These are phyloP conservation scores for Diutina ranongensis DNA, from an alignment of 1,139 yeast species.

Conservation along the genomic window DNA sequence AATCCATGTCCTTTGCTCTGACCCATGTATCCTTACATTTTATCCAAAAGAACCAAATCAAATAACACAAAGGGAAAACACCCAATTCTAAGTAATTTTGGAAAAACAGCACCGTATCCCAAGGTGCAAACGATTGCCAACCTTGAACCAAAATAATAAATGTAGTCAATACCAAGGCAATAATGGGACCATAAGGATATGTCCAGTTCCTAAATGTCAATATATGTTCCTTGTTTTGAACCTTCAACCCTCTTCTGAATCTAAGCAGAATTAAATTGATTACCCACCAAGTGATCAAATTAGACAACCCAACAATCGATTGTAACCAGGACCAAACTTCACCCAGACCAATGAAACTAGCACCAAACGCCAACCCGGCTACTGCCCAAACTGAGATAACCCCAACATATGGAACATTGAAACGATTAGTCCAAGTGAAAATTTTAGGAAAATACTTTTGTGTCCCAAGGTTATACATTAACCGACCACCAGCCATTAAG, in stretches of 20 bases:
- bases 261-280: conserved; percentile 29
- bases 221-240: conserved; percentile 25
- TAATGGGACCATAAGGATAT: conserved; percentile 32
- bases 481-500: conserved; percentile 31
- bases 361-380: conserved; percentile 25
- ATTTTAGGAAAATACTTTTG: conserved; percentile 29
- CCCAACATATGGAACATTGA: conserved; percentile 28
- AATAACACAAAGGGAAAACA: conserved; percentile 25
- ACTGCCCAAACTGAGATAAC: conserved; percentile 29
- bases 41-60: conserved; percentile 16
- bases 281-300: conserved; percentile 32
- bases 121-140: conserved; percentile 46
- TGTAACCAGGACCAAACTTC: conserved; percentile 35
- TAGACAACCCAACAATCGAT: conserved; percentile 31
- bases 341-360: conserved; percentile 33
- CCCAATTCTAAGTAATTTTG: conserved; percentile 27
- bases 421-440: conserved; percentile 24
- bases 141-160: conserved; percentile 28
- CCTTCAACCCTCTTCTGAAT: conserved; percentile 26
- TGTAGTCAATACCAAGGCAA: conserved; percentile 20
- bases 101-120: conserved; percentile 22
- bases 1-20: conserved; percentile 46
- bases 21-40: conserved; percentile 19
- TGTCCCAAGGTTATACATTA: conserved; percentile 29
- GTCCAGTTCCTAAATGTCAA: conserved; percentile 30